These are phyloP conservation scores for Solanum raphanifolium DNA, from an alignment of 257 asterid genomes.

Conservation along the genomic window DNA sequence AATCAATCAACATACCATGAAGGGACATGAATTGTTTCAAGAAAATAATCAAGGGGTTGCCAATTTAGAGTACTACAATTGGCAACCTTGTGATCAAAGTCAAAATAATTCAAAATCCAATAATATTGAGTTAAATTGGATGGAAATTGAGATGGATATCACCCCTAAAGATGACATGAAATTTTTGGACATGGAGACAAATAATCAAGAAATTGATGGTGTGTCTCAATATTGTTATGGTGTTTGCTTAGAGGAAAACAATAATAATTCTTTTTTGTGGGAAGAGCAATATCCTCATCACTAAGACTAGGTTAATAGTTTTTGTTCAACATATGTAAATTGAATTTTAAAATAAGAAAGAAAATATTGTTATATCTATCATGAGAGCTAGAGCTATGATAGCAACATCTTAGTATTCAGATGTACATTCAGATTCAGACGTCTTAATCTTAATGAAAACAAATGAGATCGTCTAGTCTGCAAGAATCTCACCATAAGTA, in stretches of 20 bases:
- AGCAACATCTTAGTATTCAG: neutral
- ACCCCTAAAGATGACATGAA: neutral
- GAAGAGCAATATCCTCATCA: neutral
- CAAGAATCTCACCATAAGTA: constrained; percentile 8
- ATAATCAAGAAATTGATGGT: neutral
- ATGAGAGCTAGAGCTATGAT: neutral
- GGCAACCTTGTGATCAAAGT: neutral
- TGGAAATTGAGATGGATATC: neutral
- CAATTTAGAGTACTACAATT: neutral
- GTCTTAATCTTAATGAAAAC: neutral
- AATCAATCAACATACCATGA: neutral
- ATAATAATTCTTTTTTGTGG: neutral
- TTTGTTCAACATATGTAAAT: neutral
- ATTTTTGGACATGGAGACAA: neutral
- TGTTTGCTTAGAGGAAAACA: neutral
- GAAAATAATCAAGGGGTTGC: neutral
- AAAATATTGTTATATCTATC: neutral
- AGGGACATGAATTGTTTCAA: neutral
- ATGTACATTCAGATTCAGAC: neutral
- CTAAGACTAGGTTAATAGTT: neutral
- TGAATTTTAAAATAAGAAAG: neutral
- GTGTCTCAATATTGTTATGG: neutral
- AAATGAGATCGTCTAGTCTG: neutral
- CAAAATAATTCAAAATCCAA: neutral
- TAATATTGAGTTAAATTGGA: neutral